Base-by-base conservation (phyloP, 768 basidiomycete genomes). In the Auriscalpium orientale region DNA sequence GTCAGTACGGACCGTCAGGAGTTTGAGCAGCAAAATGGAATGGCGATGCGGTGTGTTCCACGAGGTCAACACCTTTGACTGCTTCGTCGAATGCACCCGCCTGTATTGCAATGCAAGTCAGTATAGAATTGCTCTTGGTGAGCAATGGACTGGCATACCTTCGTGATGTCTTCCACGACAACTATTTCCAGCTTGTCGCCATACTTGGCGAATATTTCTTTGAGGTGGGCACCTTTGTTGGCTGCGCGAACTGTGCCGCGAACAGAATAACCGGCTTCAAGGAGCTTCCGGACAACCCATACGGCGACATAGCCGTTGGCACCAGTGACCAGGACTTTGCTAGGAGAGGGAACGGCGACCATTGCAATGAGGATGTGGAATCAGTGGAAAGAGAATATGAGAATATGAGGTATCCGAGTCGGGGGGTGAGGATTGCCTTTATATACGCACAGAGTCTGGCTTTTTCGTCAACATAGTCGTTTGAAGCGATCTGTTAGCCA, bases 161-260 rank as follows among this genome's bases (percentile, higher is more conserved):
- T 62, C 16, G 69, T 73, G 58, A 80, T 76, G 56, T 82, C 79
- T 49, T 72, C 68, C 7, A 79, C 77, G 45, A 80, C 66, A 11
- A 73, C 74, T 57, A 74, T 69, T 49, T 74, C 71, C 54, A 78
- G 73, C 37, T 58, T 65, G 53, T 68, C 68, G 2, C 71, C 72
- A 35, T 68, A 65, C 8, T 64, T 61, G 52, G 70, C 64, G 68
- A 76, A 71, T 36, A 74, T 43, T 33, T 73, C 58, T 48, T 63
- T 61, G 33, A 81, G 62, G 65, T 76, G 74, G 12, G 70, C 66
- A 12, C 72, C 78, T 66, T 80, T 80, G n/a, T 62, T 63, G 9
- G 56, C 55, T 3, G 70, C 70, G 35, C 80, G 72, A 9, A 79
- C 76, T 1, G 78, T 78, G 3, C 77, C 75, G n/a, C 74, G 69